A percentile compares a stretch with the other conserved stretches of the same genome.
Evolutionary conservation across 345 rosid genomes (phyloP).

Genomic region (Jatropha curcas): DNA sequence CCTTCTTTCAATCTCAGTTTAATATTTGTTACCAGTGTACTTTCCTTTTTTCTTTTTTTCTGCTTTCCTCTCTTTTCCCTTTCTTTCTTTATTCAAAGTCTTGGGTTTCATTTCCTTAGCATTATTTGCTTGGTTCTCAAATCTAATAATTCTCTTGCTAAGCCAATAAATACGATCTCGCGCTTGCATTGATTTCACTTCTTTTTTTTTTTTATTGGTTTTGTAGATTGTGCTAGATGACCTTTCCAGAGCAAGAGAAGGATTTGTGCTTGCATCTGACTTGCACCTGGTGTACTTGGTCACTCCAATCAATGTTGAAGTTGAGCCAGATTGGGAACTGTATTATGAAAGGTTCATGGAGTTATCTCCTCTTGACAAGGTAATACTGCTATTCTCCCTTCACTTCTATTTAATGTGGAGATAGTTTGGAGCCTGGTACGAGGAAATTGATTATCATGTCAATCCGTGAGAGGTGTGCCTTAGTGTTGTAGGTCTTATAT

Average conservation of each 20-base stretch:
- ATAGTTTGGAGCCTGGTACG: not conserved
- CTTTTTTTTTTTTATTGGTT: slow-evolving; percentile 27
- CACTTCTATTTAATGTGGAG: not conserved
- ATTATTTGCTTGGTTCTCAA: not conserved
- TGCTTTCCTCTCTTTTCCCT: not conserved
- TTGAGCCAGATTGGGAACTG: slow-evolving; percentile 96
- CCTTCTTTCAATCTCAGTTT: not conserved
- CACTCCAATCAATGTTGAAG: slow-evolving; percentile 89
- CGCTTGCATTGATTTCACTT: slow-evolving; percentile 7
- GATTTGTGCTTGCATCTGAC: slow-evolving; percentile 95
- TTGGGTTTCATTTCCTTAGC: not conserved
- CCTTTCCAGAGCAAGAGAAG: slow-evolving; percentile 95
- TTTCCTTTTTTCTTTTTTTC: slow-evolving; percentile 15
- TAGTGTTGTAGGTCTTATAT: not conserved
- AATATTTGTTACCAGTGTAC: not conserved
- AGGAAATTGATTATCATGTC: not conserved
- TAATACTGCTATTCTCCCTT: slow-evolving; percentile 26
- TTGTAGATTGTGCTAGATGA: slow-evolving; percentile 90
- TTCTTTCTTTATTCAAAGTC: not conserved
- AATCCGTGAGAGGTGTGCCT: not conserved
- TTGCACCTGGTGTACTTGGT: slow-evolving; percentile 89
- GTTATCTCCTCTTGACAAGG: slow-evolving; percentile 87
- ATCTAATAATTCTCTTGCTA: slow-evolving; percentile 11
- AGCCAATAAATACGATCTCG: not conserved
- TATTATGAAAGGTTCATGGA: slow-evolving; percentile 87